Evolutionary conservation across 2,329 filamentous ascomycete species (phyloP).

Genomic region (Fusarium mangiferae): DNA sequence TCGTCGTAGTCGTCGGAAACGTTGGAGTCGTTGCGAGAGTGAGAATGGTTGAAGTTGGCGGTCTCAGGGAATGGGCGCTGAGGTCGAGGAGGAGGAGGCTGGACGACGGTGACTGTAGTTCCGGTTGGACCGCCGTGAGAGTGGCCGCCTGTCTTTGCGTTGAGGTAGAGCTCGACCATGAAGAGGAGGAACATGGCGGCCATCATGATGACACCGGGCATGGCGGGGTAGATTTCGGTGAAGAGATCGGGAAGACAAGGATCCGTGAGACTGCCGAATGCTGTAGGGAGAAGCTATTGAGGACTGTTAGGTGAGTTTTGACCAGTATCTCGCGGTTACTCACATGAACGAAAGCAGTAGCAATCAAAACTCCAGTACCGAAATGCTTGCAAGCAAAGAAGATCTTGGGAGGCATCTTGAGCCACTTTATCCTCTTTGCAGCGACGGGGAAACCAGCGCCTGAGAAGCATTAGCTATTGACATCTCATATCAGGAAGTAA

Average conservation of each 20-base stretch:
- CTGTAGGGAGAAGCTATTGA: constrained; percentile 65
- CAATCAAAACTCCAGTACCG: constrained; percentile 77
- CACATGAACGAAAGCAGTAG: constrained; percentile 78
- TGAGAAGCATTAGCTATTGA: constrained; percentile 12
- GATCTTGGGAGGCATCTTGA: constrained; percentile 65
- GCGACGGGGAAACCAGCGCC: constrained; percentile 64
- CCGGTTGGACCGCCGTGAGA: constrained; percentile 68
- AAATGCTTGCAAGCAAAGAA: constrained; percentile 74
- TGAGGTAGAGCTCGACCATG: constrained; percentile 70
- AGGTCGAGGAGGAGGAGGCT: neutral
- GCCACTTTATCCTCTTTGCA: constrained; percentile 65
- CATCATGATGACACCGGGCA: constrained; percentile 75
- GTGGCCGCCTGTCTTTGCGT: constrained; percentile 67
- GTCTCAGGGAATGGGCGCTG: constrained; percentile 6
- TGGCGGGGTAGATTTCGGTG: constrained; percentile 67
- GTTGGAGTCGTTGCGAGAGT: constrained; percentile 2
- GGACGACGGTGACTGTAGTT: neutral
- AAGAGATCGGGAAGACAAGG: constrained; percentile 70
- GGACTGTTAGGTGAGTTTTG: neutral
- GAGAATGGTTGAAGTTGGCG: neutral
- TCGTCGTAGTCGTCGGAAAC: constrained; percentile 7
- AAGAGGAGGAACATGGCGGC: constrained; percentile 69
- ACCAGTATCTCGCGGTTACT: constrained; percentile 25
- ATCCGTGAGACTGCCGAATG: constrained; percentile 63
- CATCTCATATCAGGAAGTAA: accelerated